Conservation (phyloP, 2,329 filamentous ascomycete species). For the Fusarium sterilihyphosum region DNA sequence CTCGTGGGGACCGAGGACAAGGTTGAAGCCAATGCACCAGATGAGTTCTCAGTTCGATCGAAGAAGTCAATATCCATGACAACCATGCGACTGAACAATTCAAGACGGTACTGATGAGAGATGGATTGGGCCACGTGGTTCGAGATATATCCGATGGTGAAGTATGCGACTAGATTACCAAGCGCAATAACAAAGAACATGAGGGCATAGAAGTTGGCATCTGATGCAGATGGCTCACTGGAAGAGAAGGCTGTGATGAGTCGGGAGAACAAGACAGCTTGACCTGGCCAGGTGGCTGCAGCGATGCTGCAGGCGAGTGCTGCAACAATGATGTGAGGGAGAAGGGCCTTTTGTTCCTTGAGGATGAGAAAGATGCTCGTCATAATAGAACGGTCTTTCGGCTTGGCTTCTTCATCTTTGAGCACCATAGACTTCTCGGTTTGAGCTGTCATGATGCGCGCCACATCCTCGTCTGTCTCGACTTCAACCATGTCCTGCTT, state of each 20-base stretch:
- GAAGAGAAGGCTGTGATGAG: conserved; percentile 43
- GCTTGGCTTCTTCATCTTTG: not conserved
- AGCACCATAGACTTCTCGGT: not conserved
- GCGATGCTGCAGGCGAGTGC: not conserved
- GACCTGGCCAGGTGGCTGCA: conserved; percentile 46
- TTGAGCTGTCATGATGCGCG: conserved; percentile 4
- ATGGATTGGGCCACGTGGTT: conserved; percentile 31
- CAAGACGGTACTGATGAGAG: conserved; percentile 41
- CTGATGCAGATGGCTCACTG: conserved; percentile 2
- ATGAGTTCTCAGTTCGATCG: conserved; percentile 46
- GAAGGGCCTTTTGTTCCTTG: conserved; percentile 19
- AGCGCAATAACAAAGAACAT: conserved; percentile 45
- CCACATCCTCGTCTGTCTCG: not conserved
- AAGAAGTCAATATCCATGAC: conserved; percentile 56
- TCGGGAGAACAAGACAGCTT: conserved; percentile 46
- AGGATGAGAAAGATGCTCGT: conserved; percentile 21
- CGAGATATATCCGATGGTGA: conserved; percentile 27
- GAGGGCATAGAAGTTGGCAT: conserved; percentile 50
- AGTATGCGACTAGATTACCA: conserved; percentile 36
- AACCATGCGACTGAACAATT: conserved; percentile 45
- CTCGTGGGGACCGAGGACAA: conserved; percentile 50
- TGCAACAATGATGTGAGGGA: conserved; percentile 1
- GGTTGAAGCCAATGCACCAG: conserved; percentile 47
- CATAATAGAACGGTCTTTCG: conserved; percentile 2
- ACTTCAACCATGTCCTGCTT: not conserved